Evolutionary conservation across 352 stramenopile genomes (phyloP), one percentile per base, ranked within the genome.

Genomic region (Hyaloperonospora arabidopsidis): DNA sequence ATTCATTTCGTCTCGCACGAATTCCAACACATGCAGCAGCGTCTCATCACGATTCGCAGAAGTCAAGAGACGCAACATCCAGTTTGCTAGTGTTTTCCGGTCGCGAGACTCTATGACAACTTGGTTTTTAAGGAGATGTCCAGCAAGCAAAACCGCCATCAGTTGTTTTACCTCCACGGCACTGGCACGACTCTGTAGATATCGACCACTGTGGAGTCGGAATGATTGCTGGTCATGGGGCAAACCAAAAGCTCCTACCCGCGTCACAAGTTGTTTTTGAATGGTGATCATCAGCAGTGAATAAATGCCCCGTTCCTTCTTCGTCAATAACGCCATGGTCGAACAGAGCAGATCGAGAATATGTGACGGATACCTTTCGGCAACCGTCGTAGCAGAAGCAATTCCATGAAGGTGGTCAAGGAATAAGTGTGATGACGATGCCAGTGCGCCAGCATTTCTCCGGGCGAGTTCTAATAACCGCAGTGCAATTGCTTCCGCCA

Each of bases 281-380:
- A 91, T 91, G 7, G 78, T 91, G 45, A 91, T 91, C 81, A 91
- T 86, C 18, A 91, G 55, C 12, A 91, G 56, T 11, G 81, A 86
- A 43, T 86, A 72, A 41, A 89, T 74, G 5, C 81, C 75, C 23
- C 67, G 76, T 29, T 89, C 81, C 15, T 77, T 71, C 48, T 80
- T 77, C 5, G 74, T 81, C 44, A 91, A 48, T 15, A 76, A 36
- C 7, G 84, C 70, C 76, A 89, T 88, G 1, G 79, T 87, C 11
- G 54, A 74, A 54, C 81, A 91, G 6, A 91, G 68, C 13, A 74
- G 65, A 22, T 87, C 73, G 12, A 89, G 66, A 28, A 88, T 79
- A 17, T 76, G 56, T 0, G 75, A 65, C 8, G 76, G 79, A 53
- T 86, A 91, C n/a, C 54, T 63, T 25, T 38, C 68, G 10, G 69